Percentiles rank a stretch among this genome's conserved stretches.
These are phyloP conservation scores for Alternaria hordeiaustralica DNA, from an alignment of 2,329 filamentous ascomycete species.

Conservation along the genomic window DNA sequence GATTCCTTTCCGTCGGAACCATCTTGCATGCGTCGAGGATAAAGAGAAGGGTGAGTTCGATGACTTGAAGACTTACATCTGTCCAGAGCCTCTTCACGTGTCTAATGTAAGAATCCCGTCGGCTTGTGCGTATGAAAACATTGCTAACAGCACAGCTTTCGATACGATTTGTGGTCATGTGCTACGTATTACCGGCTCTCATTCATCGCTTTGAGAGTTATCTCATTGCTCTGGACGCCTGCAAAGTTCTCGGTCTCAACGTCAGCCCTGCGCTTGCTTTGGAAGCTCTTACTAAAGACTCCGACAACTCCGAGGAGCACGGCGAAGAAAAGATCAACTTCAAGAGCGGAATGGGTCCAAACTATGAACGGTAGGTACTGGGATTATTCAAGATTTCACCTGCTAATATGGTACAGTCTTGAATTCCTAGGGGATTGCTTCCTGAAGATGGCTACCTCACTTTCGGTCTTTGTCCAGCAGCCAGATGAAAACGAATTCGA, in stretches of 20 bases:
- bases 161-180: conserved; percentile 71
- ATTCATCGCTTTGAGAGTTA: conserved; percentile 83
- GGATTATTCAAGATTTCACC: background rate
- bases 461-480: conserved; percentile 79
- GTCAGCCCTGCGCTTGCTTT: conserved; percentile 75
- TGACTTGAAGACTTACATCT: conserved; percentile 67
- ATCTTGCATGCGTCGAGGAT: conserved; percentile 68
- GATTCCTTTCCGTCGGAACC: conserved; percentile 79
- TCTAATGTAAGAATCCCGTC: conserved; percentile 67
- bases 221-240: conserved; percentile 80
- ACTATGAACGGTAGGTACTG: conserved; percentile 74
- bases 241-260: conserved; percentile 66
- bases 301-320: conserved; percentile 80
- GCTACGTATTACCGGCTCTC: conserved; percentile 79
- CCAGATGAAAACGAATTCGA: conserved; percentile 83
- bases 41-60: conserved; percentile 61
- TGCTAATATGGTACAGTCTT: conserved; percentile 50
- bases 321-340: conserved; percentile 72
- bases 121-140: background rate
- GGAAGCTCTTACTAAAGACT: conserved; percentile 92
- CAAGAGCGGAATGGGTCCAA: conserved; percentile 85
- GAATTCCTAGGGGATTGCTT: conserved; percentile 95
- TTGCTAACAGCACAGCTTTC: conserved; percentile 63
- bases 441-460: conserved; percentile 93
- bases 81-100: conserved; percentile 76